Evolutionary conservation across 2,329 filamentous ascomycete species (phyloP).

Genomic region (Immersiporthe knoxdaviesiana): DNA sequence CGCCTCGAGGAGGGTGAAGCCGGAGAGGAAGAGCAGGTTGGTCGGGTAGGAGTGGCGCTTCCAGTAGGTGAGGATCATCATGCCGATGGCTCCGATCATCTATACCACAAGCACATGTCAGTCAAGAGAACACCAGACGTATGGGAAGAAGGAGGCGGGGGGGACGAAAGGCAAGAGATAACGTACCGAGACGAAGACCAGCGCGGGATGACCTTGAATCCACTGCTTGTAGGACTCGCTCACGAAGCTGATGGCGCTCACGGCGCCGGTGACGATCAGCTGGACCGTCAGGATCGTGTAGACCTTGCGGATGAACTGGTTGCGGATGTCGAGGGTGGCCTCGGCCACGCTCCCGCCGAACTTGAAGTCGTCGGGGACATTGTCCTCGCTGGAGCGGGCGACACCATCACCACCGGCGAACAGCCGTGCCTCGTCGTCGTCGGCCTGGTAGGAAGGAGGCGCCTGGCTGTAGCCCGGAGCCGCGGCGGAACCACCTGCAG

Average conservation of each 20-base stretch:
- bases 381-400: slow-evolving; percentile 73
- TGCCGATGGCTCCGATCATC: slow-evolving; percentile 79
- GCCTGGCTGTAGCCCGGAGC: slow-evolving; percentile 77
- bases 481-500: slow-evolving; percentile 67
- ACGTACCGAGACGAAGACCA: slow-evolving; percentile 81
- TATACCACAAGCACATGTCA: slow-evolving; percentile 37
- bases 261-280: slow-evolving; percentile 78
- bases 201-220: slow-evolving; percentile 82
- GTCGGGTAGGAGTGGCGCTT: slow-evolving; percentile 94
- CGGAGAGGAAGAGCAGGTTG: slow-evolving; percentile 88
- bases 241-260: slow-evolving; percentile 87
- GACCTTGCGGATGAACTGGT: slow-evolving; percentile 96
- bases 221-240: slow-evolving; percentile 77
- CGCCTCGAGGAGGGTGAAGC: slow-evolving; percentile 89
- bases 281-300: slow-evolving; percentile 98
- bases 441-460: slow-evolving; percentile 42
- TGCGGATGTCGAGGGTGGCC: slow-evolving; percentile 91
- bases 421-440: slow-evolving; percentile 58
- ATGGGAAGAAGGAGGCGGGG: not conserved
- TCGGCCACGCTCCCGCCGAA: slow-evolving; percentile 93
- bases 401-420: slow-evolving; percentile 57
- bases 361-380: slow-evolving; percentile 98
- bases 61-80: slow-evolving; percentile 90
- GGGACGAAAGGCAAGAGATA: not conserved
- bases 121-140: not conserved